Base-by-base conservation (phyloP, 192 early-diverging fungal species). In the Coemansia sp. region DNA sequence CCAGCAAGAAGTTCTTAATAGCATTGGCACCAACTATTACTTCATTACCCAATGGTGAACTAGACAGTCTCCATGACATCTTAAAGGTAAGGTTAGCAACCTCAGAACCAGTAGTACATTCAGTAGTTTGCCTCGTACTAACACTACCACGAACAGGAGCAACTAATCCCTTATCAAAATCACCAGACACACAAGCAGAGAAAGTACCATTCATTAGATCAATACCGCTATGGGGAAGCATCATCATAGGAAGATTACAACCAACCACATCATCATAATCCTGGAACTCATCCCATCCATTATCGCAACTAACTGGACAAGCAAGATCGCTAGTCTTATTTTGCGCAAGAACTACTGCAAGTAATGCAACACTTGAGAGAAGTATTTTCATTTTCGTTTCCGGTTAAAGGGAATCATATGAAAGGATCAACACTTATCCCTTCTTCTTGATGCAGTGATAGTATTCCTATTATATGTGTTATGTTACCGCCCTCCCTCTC, bases 221-320 rank as follows among this genome's bases (percentile, higher is more conserved):
- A 47, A 47, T 19, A n/a, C 44, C 44, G 17, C 4, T 19, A 47
- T 47, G 44, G 17, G 44, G 44, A 47, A 47, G 44, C 12, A 47
- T 19, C 17, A 47, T 12, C 44, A 47, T 47, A 47, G 44, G 44
- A n/a, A 12, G 14, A 47, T 19, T 47, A 47, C 44, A 47, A 19
- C 44, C 44, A 47, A 19, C 12, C 12, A 47, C 17, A 47, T 47
- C 44, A 47, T 4, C 44, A 47, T 47, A 47, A 47, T 12, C 12
- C 12, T 47, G 14, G 44, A n/a, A 47, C 12, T 12, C 17, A 47
- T 19, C 17, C 44, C 44, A 47, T 47, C 44, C 44, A n/a, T 12
- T n/a, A 47, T 47, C 44, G 17, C 44, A 47, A 47, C 44, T 47
- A n/a, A 12, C 44, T n/a, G 44, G 44, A 19, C 44, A 47, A 47